These are phyloP conservation scores for Kwoniella dendrophila DNA, from an alignment of 768 basidiomycete species.

Conservation along the genomic window DNA sequence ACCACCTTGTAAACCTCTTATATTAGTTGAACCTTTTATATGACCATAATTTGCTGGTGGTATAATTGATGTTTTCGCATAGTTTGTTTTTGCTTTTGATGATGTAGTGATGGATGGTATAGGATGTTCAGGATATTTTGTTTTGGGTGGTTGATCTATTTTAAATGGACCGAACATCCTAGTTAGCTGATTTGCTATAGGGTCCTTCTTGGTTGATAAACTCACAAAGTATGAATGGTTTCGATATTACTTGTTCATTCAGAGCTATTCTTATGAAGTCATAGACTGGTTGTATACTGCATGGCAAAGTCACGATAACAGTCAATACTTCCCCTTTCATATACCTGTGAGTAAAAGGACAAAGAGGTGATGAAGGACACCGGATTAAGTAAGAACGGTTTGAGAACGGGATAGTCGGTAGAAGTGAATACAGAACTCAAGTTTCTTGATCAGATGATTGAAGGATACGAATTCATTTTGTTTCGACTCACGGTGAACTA, in stretches of 20 bases:
- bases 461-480: neutral
- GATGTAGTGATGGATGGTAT: slow-evolving; percentile 31
- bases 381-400: too few species aligned
- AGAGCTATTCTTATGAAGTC: slow-evolving; percentile 49
- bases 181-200: neutral
- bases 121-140: slow-evolving; percentile 50
- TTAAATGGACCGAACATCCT: neutral
- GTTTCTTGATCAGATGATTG: neutral
- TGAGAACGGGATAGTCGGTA: too few species aligned
- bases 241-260: slow-evolving; percentile 25
- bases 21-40: slow-evolving; percentile 29
- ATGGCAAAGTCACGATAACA: neutral
- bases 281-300: slow-evolving; percentile 53
- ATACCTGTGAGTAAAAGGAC: too few species aligned
- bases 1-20: slow-evolving; percentile 39
- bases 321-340: neutral
- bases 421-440: neutral
- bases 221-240: slow-evolving; percentile 53
- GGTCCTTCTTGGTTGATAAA: neutral
- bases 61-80: slow-evolving; percentile 34
- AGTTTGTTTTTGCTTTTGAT: slow-evolving; percentile 13
- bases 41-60: slow-evolving; percentile 45
- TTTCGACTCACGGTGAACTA: slow-evolving; percentile 36
- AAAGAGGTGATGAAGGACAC: too few species aligned
- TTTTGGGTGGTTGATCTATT: slow-evolving; percentile 52